Base-by-base conservation (phyloP, 306 rosid species). In the Canavalia ensiformis region DNA sequence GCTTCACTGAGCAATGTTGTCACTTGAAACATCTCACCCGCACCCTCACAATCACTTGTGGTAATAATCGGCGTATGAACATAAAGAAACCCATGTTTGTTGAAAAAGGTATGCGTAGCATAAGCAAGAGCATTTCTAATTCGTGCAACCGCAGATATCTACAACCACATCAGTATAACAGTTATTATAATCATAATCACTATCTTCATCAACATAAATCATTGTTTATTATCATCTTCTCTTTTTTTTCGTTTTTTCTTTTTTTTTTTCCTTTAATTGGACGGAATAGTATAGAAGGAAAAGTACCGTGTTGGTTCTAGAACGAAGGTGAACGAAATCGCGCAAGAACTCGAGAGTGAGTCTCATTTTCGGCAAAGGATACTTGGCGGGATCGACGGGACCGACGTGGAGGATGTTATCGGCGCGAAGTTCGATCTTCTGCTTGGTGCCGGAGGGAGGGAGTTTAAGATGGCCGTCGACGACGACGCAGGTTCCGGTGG, bases 1-100 rank as follows among this genome's bases (percentile, higher is more conserved):
- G 92, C 97, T 69, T 92, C 99, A 39, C 74, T 90, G 11, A 96
- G 72, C 86, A 96, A 78, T 64, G 98, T 93, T 0, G 99, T 96
- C 57, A 96, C 99, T 87, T 96, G 99, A 90, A 96, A 96, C 98
- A 96, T 96, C 76, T 96, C 98, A 70, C 99, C 99, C 5, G 99
- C 99, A 86, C 99, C 99, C 89, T 96, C 99, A 82, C 99, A 96
- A 71, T 96, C 99, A 86, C 98, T 96, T 0, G 98, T 96, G 5
- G 99, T 96, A 8, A 96, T 78, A 84, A 96, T 96, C 8, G 98
- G 99, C 2, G 99, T 96, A 72, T 96, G 99, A 68, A 93, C 95
- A 64, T 92, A 96, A 7, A 89, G 89, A 82, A 96, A 96, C 10
- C 93, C 92, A 25, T 92, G 97, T 63, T 90, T 83, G 2, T 90